Evolutionary conservation across 2,329 filamentous ascomycete genomes (phyloP).

Genomic region (Daldinia sp.): DNA sequence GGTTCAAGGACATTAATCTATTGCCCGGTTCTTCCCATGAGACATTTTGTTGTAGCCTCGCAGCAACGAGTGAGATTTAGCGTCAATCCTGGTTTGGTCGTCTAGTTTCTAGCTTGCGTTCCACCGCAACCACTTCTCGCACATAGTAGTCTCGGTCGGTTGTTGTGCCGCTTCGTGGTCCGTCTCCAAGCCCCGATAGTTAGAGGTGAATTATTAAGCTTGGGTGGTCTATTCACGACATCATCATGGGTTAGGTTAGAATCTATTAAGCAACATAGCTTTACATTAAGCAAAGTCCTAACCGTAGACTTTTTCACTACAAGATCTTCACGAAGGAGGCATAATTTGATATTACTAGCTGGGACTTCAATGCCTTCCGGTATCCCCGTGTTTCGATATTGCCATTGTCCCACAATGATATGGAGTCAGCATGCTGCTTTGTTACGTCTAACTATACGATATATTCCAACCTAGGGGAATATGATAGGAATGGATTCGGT

Average conservation of each 20-base stretch:
- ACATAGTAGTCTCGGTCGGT: slow-evolving; percentile 26
- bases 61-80: slow-evolving; percentile 26
- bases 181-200: slow-evolving; percentile 5
- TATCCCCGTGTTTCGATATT: slow-evolving; percentile 27
- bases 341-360: slow-evolving; percentile 18
- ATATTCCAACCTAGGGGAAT: background rate
- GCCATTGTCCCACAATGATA: slow-evolving; percentile 24
- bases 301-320: too few relatives aligned
- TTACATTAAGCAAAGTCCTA: background rate
- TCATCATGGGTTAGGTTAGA: background rate
- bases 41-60: slow-evolving; percentile 41
- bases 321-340: background rate
- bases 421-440: slow-evolving; percentile 9
- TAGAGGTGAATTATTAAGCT: background rate
- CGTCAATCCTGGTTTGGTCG: slow-evolving; percentile 15
- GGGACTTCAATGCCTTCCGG: slow-evolving; percentile 26
- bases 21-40: slow-evolving; percentile 31
- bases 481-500: background rate
- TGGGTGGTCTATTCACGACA: background rate
- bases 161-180: slow-evolving; percentile 16
- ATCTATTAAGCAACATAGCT: background rate
- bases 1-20: slow-evolving; percentile 26
- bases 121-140: slow-evolving; percentile 19
- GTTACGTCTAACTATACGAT: background rate
- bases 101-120: slow-evolving; percentile 2